Conservation (phyloP, 345 rosid species). For the Pistacia integerrima region DNA sequence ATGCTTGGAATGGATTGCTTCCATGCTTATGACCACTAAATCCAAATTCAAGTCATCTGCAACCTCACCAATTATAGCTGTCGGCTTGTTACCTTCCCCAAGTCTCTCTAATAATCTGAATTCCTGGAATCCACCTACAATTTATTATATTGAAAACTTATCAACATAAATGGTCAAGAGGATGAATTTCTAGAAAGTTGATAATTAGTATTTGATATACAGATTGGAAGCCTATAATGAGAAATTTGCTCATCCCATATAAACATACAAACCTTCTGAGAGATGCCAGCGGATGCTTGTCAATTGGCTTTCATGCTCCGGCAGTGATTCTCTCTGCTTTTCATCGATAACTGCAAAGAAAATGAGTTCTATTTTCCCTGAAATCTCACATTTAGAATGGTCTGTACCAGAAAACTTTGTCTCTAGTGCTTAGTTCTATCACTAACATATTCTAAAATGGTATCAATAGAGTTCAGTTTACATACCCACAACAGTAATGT, state of each 20-base stretch:
- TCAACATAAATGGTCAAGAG: not conserved
- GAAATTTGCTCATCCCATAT: not conserved
- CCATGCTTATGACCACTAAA: constrained; percentile 93
- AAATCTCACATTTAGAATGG: constrained; percentile 23
- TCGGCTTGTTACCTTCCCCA: constrained; percentile 84
- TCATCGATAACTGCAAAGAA: constrained; percentile 76
- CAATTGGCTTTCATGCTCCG: constrained; percentile 80
- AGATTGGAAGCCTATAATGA: not conserved
- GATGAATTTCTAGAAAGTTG: not conserved
- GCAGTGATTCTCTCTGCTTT: constrained; percentile 67
- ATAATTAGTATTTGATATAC: not conserved
- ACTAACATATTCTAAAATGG: not conserved
- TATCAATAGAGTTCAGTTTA: constrained; percentile 3
- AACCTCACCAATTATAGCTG: constrained; percentile 93
- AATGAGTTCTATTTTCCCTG: constrained; percentile 28
- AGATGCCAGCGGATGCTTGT: constrained; percentile 94
- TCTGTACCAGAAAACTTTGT: constrained; percentile 2
- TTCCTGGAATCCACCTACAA: constrained; percentile 82
- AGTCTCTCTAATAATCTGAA: constrained; percentile 82
- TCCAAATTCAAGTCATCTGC: constrained; percentile 89
- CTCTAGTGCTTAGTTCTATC: constrained; percentile 14
- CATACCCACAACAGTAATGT: constrained; percentile 88
- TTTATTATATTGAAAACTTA: not conserved
- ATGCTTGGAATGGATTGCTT: constrained; percentile 96
- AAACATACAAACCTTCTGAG: constrained; percentile 56